Conservation (phyloP, 2,329 filamentous ascomycete genomes). For the Pezicula carpinea region DNA sequence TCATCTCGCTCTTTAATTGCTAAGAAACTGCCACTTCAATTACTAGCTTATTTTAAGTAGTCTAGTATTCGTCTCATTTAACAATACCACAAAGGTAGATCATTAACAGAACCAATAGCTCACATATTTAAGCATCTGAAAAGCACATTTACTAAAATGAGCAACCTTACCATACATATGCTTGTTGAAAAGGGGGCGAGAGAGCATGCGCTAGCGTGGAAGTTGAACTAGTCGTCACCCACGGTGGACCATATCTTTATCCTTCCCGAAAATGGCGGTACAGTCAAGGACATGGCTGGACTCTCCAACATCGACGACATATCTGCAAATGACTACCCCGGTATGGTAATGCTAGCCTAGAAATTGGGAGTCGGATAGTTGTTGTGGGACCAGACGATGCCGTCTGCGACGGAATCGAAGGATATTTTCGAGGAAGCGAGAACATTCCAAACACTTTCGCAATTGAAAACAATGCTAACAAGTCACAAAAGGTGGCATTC, state of each 20-base stretch:
- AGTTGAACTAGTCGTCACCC: conserved; percentile 73
- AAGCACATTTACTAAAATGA: no score
- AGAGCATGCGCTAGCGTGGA: conserved; percentile 94
- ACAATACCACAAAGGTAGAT: no score
- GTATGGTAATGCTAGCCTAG: conserved; percentile 70
- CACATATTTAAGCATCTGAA: no score
- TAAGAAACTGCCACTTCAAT: no score
- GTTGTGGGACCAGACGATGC: conserved; percentile 90
- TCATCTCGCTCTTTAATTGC: no score
- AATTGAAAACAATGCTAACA: not conserved
- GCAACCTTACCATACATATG: conserved; percentile 49
- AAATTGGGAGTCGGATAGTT: conserved; percentile 72
- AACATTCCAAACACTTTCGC: not conserved
- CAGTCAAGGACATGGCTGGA: conserved; percentile 59
- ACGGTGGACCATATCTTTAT: conserved; percentile 70
- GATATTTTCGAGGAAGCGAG: conserved; percentile 64
- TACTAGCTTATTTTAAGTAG: no score
- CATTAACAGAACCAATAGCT: no score
- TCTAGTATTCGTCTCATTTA: no score
- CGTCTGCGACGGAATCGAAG: conserved; percentile 86
- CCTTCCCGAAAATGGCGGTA: conserved; percentile 83
- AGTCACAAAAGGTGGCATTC: conserved; percentile 50
- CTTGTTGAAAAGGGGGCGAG: conserved; percentile 91
- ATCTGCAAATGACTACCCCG: conserved; percentile 71
- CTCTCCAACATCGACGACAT: conserved; percentile 64